Percentiles rank a stretch among this genome's conserved stretches.
phyloP scores from a whole-genome alignment of 768 basidiomycete genomes.

The Tulasnella sp. region DNA sequence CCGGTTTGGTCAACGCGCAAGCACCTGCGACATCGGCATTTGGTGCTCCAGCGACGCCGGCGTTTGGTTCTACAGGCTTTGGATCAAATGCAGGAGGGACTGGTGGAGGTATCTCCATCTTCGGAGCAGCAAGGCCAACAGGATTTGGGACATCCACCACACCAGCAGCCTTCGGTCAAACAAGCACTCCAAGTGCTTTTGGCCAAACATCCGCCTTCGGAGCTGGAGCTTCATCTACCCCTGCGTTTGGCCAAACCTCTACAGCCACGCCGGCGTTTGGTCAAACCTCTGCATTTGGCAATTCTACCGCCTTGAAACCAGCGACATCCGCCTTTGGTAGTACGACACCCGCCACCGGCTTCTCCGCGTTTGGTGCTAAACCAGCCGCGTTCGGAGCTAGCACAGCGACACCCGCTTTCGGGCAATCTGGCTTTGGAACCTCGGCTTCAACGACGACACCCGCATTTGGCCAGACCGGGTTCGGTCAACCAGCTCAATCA shows the following conservation, averaged over 20 bases:
- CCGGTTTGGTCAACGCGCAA: slow-evolving; percentile 29
- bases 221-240: slow-evolving; percentile 29
- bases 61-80: slow-evolving; percentile 39
- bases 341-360: slow-evolving; percentile 25
- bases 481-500: slow-evolving; percentile 34
- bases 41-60: slow-evolving; percentile 29
- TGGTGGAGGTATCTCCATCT: slow-evolving; percentile 37
- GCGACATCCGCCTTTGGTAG: slow-evolving; percentile 34
- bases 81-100: slow-evolving; percentile 31
- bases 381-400: slow-evolving; percentile 24
- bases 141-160: slow-evolving; percentile 26
- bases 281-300: slow-evolving; percentile 27
- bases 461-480: slow-evolving; percentile 39
- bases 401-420: slow-evolving; percentile 17
- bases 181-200: slow-evolving; percentile 38
- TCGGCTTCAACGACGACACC: slow-evolving; percentile 33
- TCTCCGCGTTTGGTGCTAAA: slow-evolving; percentile 36
- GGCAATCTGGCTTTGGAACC: slow-evolving; percentile 23
- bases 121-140: slow-evolving; percentile 35
- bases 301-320: slow-evolving; percentile 1
- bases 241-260: slow-evolving; percentile 34
- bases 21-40: slow-evolving; percentile 34
- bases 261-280: slow-evolving; percentile 30
- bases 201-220: slow-evolving; percentile 35
- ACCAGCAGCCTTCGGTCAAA: slow-evolving; percentile 33